These are phyloP conservation scores for Aureobasidium zeae DNA, from an alignment of 2,329 filamentous ascomycete genomes.

Conservation along the genomic window DNA sequence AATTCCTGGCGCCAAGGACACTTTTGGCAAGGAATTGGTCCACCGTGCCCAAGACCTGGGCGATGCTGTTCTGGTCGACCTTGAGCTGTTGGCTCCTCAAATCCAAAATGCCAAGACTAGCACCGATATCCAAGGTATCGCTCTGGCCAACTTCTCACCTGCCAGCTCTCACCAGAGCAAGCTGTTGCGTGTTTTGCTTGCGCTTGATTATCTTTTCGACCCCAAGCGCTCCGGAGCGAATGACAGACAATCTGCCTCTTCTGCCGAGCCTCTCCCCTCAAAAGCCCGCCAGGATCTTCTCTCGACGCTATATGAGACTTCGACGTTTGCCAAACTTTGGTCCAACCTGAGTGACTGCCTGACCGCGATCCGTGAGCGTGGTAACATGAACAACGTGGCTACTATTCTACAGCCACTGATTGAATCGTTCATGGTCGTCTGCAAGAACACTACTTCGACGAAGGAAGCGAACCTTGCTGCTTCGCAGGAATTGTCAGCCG, in stretches of 20 bases:
- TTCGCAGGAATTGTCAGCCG: slow-evolving; percentile 56
- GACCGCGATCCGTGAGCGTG: slow-evolving; percentile 76
- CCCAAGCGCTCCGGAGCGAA: slow-evolving; percentile 58
- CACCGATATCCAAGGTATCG: slow-evolving; percentile 90
- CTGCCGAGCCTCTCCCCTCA: slow-evolving; percentile 44
- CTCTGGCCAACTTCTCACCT: slow-evolving; percentile 89
- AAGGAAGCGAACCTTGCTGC: slow-evolving; percentile 49
- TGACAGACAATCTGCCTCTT: slow-evolving; percentile 32
- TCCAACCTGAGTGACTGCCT: slow-evolving; percentile 83
- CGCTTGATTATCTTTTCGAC: slow-evolving; percentile 91
- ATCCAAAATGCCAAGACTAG: slow-evolving; percentile 80
- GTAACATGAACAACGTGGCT: slow-evolving; percentile 93
- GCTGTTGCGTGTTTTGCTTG: slow-evolving; percentile 80
- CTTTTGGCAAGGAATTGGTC: slow-evolving; percentile 90
- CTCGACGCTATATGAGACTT: slow-evolving; percentile 78
- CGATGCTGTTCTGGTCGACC: slow-evolving; percentile 72
- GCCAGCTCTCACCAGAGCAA: slow-evolving; percentile 96
- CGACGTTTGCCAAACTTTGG: slow-evolving; percentile 86
- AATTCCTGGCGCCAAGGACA: slow-evolving; percentile 78
- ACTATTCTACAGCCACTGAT: slow-evolving; percentile 91
- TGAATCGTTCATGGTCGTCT: slow-evolving; percentile 96
- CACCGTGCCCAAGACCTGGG: slow-evolving; percentile 77
- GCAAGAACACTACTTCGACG: slow-evolving; percentile 90
- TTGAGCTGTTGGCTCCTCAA: slow-evolving; percentile 75
- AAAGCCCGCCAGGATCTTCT: slow-evolving; percentile 76